Conservation (phyloP, 371 early-diverging fungal species). For the Apophysomyces variabilis region DNA sequence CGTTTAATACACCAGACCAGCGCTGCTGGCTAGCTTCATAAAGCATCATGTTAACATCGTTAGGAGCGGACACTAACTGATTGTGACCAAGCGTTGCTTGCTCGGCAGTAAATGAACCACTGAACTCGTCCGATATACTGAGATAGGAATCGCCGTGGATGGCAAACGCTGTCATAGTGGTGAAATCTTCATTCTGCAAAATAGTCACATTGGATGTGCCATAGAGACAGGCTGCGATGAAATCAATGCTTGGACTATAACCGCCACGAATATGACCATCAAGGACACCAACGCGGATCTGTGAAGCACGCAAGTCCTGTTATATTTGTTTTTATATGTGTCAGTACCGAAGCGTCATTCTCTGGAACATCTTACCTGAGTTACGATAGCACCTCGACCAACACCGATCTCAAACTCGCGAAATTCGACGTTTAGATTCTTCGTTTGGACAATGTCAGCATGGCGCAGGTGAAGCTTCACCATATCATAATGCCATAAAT, state of each 20-base stretch:
- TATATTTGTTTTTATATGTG: no score
- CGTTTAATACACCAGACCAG: no score
- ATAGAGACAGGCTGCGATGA: neutral
- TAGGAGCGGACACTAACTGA: no score
- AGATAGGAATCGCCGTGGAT: no score
- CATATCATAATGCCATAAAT: neutral
- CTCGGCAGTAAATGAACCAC: no score
- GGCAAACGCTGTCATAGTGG: neutral
- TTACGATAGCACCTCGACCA: neutral
- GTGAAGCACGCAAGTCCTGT: neutral
- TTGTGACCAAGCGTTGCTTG: no score
- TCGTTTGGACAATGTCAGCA: neutral
- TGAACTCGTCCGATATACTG: no score
- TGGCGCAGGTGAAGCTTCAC: neutral
- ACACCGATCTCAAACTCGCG: neutral
- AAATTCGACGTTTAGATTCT: neutral
- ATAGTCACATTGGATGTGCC: neutral
- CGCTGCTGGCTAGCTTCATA: no score
- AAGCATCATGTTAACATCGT: no score
- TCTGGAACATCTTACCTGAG: neutral
- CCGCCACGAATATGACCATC: neutral
- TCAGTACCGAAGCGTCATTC: neutral
- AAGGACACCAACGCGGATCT: neutral
- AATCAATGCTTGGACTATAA: neutral
- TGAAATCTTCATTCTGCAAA: neutral